Base-by-base conservation (phyloP, 2,329 filamentous ascomycete genomes). In the Verticillium klebahnii region DNA sequence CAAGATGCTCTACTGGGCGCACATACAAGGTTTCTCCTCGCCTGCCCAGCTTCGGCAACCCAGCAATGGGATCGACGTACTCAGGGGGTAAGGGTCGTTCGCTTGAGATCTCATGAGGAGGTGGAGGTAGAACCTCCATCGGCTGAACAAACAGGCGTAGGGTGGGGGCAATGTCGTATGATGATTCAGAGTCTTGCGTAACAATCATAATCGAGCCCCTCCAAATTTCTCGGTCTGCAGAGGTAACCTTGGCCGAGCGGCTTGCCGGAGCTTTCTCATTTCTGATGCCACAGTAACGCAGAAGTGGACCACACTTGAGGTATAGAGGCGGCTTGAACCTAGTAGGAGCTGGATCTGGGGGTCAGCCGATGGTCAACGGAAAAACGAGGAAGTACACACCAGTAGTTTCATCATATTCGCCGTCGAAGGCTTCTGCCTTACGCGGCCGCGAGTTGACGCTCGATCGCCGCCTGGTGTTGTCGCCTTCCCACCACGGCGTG, bases 191-290 rank as follows among this genome's bases (percentile, higher is more conserved):
- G 70, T 99, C 94, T 59, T 88, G 84, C 0, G 95, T 98, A 25
- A 99, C 93, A 69, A 99, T 97, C 92, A 99, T 93, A 62, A 98
- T 84, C 63, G 88, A 96, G 5, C 95, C 95, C 73, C 93, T 87
- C 95, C 95, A 99, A 23, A 94, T 87, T 69, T 97, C 92, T 59
- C 87, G 85, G 54, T 92, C 88, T 0, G 70, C 60, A 14, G 70
- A 61, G 1, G 70, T 66, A 65, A 70, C 73, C 67, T 72, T 74
- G 54, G 70, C 73, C 34, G 72, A 74, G 36, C 77, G 72, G 19
- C 25, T 14, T 32, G 73, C 71, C 0, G 78, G 70, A 57, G 77
- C 70, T 69, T 80, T 78, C 75, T 96, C 86, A 45, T 81, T 82
- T 50, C 89, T 86, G 52, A 97, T 86, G 23, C 96, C 95, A 61